Evolutionary conservation across 2,329 filamentous ascomycete genomes (phyloP).

Genomic region (Esteya vermicola): DNA sequence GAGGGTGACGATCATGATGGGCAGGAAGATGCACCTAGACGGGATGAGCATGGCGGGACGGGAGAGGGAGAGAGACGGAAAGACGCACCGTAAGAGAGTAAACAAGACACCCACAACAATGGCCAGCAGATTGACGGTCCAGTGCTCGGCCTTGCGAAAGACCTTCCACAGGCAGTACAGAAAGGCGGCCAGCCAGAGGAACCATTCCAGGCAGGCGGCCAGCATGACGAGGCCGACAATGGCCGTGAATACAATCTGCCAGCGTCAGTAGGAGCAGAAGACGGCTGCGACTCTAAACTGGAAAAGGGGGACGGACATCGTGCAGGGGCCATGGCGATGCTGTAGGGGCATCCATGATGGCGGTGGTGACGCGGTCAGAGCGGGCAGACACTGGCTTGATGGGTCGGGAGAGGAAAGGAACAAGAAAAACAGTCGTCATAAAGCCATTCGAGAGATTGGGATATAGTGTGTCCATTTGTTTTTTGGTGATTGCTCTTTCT

Average conservation of each 20-base stretch:
- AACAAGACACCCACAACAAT: constrained; percentile 59
- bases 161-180: constrained; percentile 83
- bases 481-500: too few relatives aligned
- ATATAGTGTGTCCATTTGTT: too few relatives aligned
- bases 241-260: constrained; percentile 69
- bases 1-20: constrained; percentile 86
- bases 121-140: constrained; percentile 68
- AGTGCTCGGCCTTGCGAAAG: constrained; percentile 77
- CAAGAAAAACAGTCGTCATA: too few relatives aligned
- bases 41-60: not conserved
- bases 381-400: too few relatives aligned
- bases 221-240: constrained; percentile 73
- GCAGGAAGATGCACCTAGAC: constrained; percentile 65
- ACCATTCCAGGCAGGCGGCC: constrained; percentile 80
- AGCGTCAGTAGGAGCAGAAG: not conserved
- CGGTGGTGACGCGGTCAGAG: too few relatives aligned
- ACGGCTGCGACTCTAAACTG: not conserved
- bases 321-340: constrained; percentile 34
- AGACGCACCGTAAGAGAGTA: constrained; percentile 53
- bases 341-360: too few relatives aligned
- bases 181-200: constrained; percentile 89
- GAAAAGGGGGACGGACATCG: constrained; percentile 22
- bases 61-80: not conserved
- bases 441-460: too few relatives aligned
- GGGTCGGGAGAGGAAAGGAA: too few relatives aligned